Percentiles rank a stretch among this genome's conserved stretches.
Evolutionary conservation across 495 filamentous ascomycete species (phyloP).

Genomic region (Penicillium steckii): DNA sequence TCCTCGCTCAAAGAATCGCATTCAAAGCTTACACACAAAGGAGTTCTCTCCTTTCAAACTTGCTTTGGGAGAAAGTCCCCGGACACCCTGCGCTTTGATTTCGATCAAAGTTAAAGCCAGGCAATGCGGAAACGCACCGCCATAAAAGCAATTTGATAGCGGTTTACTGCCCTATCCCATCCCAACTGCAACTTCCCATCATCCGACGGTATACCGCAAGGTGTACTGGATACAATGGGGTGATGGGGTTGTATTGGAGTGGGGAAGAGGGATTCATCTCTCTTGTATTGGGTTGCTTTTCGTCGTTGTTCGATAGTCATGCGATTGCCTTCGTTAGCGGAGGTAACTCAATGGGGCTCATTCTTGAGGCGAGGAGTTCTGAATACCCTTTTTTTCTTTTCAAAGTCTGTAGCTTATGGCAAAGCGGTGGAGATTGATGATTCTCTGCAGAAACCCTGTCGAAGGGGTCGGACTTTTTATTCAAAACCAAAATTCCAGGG

Average conservation of each 20-base stretch:
- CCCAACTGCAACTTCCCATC: conserved; percentile 27
- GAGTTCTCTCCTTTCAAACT: conserved; percentile 34
- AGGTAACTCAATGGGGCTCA: conserved; percentile 99
- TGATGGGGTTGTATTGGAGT: conserved; percentile 38
- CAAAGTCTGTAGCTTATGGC: conserved; percentile 66
- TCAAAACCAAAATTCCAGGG: background rate
- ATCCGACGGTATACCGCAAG: conserved; percentile 35
- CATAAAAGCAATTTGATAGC: conserved; percentile 93
- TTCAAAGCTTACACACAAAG: conserved; percentile 98
- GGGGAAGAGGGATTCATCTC: conserved; percentile 26
- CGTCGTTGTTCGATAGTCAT: conserved; percentile 96
- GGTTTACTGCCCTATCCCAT: conserved; percentile 58
- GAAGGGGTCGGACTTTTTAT: conserved; percentile 59
- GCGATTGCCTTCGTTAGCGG: conserved; percentile 74
- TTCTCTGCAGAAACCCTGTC: conserved; percentile 58
- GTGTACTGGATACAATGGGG: conserved; percentile 43
- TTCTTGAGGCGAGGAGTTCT: conserved; percentile 97
- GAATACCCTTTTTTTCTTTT: conserved; percentile 39
- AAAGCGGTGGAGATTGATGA: conserved; percentile 47
- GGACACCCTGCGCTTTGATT: conserved; percentile 69
- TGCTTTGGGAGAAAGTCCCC: conserved; percentile 99
- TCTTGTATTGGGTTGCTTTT: conserved; percentile 58
- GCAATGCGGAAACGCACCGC: conserved; percentile 95
- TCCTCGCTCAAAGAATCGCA: conserved; percentile 99
- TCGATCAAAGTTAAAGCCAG: conserved; percentile 35